Conservation (phyloP, 805 yeast genomes). For the Clavispora carvajalis region DNA sequence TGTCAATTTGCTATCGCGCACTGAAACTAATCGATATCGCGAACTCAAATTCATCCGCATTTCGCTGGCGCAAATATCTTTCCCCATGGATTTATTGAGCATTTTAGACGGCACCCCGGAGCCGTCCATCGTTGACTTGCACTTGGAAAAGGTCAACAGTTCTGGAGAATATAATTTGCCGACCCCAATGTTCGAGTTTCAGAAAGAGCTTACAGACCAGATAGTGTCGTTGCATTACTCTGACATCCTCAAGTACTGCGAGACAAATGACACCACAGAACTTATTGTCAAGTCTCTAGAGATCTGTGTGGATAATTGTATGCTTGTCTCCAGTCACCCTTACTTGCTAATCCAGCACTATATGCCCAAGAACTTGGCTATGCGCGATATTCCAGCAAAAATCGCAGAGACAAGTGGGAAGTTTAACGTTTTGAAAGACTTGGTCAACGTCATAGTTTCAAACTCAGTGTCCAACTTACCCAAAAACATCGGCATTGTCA, state of each 20-base stretch:
- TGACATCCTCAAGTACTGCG: constrained; percentile 83
- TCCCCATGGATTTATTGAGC: constrained; percentile 66
- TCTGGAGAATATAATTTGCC: constrained; percentile 71
- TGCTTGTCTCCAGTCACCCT: constrained; percentile 84
- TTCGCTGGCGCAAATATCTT: not conserved
- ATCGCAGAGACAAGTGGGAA: constrained; percentile 80
- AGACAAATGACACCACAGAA: constrained; percentile 44
- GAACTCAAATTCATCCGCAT: not conserved
- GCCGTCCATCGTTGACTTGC: constrained; percentile 62
- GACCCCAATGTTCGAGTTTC: constrained; percentile 81
- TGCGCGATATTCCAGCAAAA: constrained; percentile 66
- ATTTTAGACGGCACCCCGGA: constrained; percentile 82
- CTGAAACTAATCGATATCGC: not conserved
- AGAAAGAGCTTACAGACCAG: constrained; percentile 84
- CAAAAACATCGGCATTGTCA: constrained; percentile 62
- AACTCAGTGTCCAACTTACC: constrained; percentile 21
- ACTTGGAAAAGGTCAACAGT: constrained; percentile 39
- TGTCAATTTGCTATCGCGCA: not conserved
- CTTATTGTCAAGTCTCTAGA: constrained; percentile 71
- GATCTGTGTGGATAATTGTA: constrained; percentile 70
- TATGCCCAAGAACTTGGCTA: constrained; percentile 72
- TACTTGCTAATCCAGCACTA: constrained; percentile 77
- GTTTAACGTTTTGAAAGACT: constrained; percentile 62
- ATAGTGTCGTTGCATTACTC: constrained; percentile 87
- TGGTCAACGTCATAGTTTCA: constrained; percentile 50